Conservation (phyloP, 2,329 filamentous ascomycete genomes). For the Sporothrix variecibatus region DNA sequence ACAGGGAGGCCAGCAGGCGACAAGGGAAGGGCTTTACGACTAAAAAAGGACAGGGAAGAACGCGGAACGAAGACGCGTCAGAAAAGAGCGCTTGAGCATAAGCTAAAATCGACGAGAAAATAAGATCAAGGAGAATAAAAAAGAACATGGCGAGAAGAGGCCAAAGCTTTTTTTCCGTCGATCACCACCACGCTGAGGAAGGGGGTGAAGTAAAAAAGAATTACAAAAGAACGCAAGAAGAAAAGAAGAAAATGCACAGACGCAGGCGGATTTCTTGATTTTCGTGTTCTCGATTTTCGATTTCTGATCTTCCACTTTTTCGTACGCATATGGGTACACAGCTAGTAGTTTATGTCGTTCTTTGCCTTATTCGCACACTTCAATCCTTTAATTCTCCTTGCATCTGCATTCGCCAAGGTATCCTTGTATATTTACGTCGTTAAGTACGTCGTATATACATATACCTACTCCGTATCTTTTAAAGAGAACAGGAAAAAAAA, state of each 20-base stretch:
- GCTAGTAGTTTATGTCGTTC: neutral
- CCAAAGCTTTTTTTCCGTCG: slow-evolving; percentile 1
- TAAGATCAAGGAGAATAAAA: neutral
- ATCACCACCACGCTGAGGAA: neutral
- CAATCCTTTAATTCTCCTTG: neutral
- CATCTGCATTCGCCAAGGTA: neutral
- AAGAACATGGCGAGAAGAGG: neutral
- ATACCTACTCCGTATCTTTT: neutral
- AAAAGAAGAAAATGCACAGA: neutral
- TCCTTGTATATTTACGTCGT: neutral
- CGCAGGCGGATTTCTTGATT: slow-evolving; percentile 1
- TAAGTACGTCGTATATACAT: no score
- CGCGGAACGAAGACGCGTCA: neutral
- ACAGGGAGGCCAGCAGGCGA: neutral
- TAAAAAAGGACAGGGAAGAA: neutral
- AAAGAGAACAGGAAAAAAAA: neutral
- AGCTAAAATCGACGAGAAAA: neutral
- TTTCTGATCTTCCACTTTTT: neutral
- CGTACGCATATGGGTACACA: no score
- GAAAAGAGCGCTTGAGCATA: neutral
- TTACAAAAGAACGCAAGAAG: no score
- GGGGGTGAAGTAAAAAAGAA: neutral
- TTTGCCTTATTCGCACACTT: neutral
- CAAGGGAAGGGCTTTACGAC: neutral
- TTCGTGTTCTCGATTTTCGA: neutral